phyloP scores from a whole-genome alignment of 2,329 filamentous ascomycete genomes.

The Westerdykella aurantiaca region DNA sequence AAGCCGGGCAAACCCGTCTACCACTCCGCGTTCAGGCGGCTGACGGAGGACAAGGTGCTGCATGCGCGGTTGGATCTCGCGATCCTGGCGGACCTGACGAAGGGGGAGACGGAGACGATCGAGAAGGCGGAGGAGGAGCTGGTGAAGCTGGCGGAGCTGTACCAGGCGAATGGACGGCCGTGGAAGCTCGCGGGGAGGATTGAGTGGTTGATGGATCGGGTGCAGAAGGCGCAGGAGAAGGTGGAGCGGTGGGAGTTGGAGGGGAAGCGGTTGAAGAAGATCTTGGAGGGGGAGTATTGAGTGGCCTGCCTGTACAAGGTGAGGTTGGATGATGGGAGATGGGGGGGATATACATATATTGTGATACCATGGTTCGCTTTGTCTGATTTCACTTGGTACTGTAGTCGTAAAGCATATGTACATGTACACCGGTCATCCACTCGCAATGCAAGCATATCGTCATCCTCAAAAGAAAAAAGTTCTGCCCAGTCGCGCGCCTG shows the following conservation, averaged over 20 bases:
- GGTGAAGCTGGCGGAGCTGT: conserved; percentile 59
- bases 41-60: conserved; percentile 68
- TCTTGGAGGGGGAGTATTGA: conserved; percentile 51
- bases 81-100: conserved; percentile 62
- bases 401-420: no score
- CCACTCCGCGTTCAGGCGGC: conserved; percentile 68
- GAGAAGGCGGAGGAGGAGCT: conserved; percentile 77
- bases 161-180: conserved; percentile 56
- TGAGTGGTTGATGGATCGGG: conserved; percentile 66
- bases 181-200: conserved; percentile 61
- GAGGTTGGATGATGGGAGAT: no score
- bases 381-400: no score
- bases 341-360: no score
- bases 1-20: conserved; percentile 81
- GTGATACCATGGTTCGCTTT: no score
- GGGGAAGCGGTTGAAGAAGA: conserved; percentile 65
- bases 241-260: conserved; percentile 69
- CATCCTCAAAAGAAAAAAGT: no score
- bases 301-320: no score
- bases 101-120: conserved; percentile 67
- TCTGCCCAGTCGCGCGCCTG: no score
- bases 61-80: conserved; percentile 63
- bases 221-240: conserved; percentile 67
- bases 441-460: no score
- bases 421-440: no score